Evolutionary conservation across 202 grass and related monocot species (phyloP), one percentile per base, ranked within the genome.

Genomic region (Schoenoplectus tabernaemontani): DNA sequence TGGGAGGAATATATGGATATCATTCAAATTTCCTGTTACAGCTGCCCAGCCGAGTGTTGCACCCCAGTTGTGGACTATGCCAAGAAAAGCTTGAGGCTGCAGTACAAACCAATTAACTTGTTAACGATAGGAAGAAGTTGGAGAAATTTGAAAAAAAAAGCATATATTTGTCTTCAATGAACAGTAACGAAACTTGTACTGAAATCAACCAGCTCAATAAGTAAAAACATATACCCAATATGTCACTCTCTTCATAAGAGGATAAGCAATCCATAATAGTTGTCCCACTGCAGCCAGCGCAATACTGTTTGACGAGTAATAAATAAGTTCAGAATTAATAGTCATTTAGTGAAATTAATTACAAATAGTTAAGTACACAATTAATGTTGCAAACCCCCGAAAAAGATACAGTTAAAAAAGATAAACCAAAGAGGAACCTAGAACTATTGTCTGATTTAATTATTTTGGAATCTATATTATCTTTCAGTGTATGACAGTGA

Each of bases 51-150:
- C 87, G 43, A 88, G 81, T 51, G 81, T 62, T 19, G 72, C 78
- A 44, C 87, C 87, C 82, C 82, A 88, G 44, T 83, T 88, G 33
- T 82, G 51, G 8, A 44, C 81, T 44, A 88, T 43, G 61, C 87
- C 87, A 62, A 88, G 73, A 78, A 78, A 88, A 82, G 83, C 87
- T 85, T 85, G 87, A 59, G 87, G 79, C 87, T 88, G 81, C 73
- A 58, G 46, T 47, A 73, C 26, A 39, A n/a, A 24, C 48, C 4
- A 9, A 24, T 44, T 11, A 70, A 28, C 28, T 28, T 28, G 28
- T 41, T 41, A 82, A 41, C 7, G 41, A 41, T 8, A 15, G 1
- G 7, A 23, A 1, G 28, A 28, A 28, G 28, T 28, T 28, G 28
- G 28, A 28, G 1, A 28, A 28, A 28, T 28, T 28, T 28, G 28